Base-by-base conservation (phyloP, 176 grass and related monocot species). In the Urochloa ruziziensis region DNA sequence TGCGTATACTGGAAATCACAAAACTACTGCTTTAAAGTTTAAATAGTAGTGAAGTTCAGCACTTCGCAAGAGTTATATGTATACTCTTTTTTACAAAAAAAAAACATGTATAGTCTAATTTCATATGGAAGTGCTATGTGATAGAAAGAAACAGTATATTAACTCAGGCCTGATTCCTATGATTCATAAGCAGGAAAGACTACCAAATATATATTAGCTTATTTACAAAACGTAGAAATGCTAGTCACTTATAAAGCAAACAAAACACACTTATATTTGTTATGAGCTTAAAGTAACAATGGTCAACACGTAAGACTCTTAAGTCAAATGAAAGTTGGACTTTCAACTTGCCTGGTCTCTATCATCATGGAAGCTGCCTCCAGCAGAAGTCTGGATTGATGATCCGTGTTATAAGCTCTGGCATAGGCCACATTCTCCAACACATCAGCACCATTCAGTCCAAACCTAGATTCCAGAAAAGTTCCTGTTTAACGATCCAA, bases 361-460 rank as follows among this genome's bases (percentile, higher is more conserved):
- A 99, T 94, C 96, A 99, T 99, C 96, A 99, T 99, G 46, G 96
- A 98, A 88, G 96, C 93, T 67, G 93, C 91, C 86, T 98, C 93
- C 13, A 98, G 87, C 54, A 98, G 84, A 68, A 98, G 84, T 75
- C 93, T 91, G 56, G 92, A 97, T 80, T 97, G 95, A 88, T 97
- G 95, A 88, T 94, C 92, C 0, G 92, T 97, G 82, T 97, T 97
- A 81, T 97, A 97, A 39, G 95, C 95, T 88, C 95, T 94, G 5
- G 96, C 93, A 77, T 98, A 95, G 84, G 96, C 96, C 78, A 95
- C 91, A 81, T 98, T 98, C 80, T 94, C 96, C 62, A 98, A 73
- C 72, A 98, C 96, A 90, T 98, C 96, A 79, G 91, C 85, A 62
- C 96, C 91, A 40, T 95, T 95, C 62, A 98, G 79, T 54, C 96